A percentile compares a stretch with the other conserved stretches of the same genome.
Conservation (phyloP, 1,139 yeast species). For the Pichia terricola region DNA sequence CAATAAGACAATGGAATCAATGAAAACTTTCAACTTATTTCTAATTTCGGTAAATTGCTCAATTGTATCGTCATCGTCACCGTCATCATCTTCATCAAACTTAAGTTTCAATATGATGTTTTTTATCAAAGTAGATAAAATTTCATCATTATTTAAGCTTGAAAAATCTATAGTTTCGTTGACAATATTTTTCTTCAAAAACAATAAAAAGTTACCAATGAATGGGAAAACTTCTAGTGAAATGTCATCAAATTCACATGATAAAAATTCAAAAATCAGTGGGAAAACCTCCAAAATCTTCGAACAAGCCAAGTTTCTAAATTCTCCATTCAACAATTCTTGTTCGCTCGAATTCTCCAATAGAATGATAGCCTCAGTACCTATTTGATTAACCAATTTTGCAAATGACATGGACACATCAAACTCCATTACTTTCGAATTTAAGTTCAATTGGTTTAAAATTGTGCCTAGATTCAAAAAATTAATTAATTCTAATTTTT, state of each 20-base stretch:
- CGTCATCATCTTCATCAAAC: conserved; percentile 68
- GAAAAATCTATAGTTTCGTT: conserved; percentile 27
- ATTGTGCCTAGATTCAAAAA: conserved; percentile 57
- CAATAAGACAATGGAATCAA: conserved; percentile 74
- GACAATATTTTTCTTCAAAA: conserved; percentile 50
- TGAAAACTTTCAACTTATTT: conserved; percentile 61
- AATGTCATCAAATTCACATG: conserved; percentile 83
- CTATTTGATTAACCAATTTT: conserved; percentile 63
- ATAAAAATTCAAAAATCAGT: conserved; percentile 55
- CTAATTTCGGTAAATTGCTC: conserved; percentile 77
- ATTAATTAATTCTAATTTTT: conserved; percentile 67
- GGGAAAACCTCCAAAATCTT: conserved; percentile 64
- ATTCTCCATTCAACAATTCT: conserved; percentile 26
- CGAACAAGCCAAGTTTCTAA: conserved; percentile 33
- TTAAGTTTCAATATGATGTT: conserved; percentile 72
- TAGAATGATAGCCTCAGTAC: conserved; percentile 61
- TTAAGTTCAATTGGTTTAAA: conserved; percentile 30
- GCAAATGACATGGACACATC: conserved; percentile 71
- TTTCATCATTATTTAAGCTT: conserved; percentile 28
- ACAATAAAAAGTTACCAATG: conserved; percentile 60
- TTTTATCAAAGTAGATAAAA: conserved; percentile 54
- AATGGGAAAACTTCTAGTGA: conserved; percentile 77
- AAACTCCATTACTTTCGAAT: conserved; percentile 37
- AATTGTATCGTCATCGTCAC: conserved; percentile 56
- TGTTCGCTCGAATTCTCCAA: conserved; percentile 40